phyloP scores from a whole-genome alignment of 306 rosid species.

The Gynostemma pentaphyllum region DNA sequence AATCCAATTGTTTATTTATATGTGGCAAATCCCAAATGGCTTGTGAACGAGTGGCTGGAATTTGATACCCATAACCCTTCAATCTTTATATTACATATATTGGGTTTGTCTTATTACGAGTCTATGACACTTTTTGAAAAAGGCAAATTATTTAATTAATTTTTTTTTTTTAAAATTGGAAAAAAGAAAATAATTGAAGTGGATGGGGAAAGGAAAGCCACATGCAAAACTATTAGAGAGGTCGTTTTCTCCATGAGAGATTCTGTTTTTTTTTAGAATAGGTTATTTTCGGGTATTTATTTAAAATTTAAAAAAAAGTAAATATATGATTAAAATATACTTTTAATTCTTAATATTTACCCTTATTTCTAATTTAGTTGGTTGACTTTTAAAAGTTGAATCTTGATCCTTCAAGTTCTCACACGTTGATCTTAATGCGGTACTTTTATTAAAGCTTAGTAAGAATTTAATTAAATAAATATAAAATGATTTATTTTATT shows the following conservation, averaged over 20 bases:
- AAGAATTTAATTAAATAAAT: too few species aligned
- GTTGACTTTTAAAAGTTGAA: too few species aligned
- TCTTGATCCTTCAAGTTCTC: too few species aligned
- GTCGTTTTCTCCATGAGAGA: background rate
- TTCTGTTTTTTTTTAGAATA: background rate
- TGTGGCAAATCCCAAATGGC: conserved; percentile 1
- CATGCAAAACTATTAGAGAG: background rate
- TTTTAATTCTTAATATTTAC: too few species aligned
- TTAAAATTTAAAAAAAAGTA: too few species aligned
- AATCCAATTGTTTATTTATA: too few species aligned
- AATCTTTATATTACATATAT: background rate
- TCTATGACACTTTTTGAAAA: background rate
- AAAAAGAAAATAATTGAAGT: background rate
- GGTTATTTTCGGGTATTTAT: background rate
- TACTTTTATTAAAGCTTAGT: too few species aligned
- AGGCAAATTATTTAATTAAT: background rate
- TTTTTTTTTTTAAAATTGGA: background rate
- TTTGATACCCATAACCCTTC: background rate
- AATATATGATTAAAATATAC: too few species aligned
- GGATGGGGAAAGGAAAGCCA: background rate
- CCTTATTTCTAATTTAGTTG: too few species aligned
- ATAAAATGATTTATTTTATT: too few species aligned
- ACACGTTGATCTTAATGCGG: too few species aligned
- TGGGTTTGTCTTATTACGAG: background rate
- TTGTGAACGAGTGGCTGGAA: background rate